Base-by-base conservation (phyloP, 1,284 basidiomycete species). In the Ustilago esculenta region DNA sequence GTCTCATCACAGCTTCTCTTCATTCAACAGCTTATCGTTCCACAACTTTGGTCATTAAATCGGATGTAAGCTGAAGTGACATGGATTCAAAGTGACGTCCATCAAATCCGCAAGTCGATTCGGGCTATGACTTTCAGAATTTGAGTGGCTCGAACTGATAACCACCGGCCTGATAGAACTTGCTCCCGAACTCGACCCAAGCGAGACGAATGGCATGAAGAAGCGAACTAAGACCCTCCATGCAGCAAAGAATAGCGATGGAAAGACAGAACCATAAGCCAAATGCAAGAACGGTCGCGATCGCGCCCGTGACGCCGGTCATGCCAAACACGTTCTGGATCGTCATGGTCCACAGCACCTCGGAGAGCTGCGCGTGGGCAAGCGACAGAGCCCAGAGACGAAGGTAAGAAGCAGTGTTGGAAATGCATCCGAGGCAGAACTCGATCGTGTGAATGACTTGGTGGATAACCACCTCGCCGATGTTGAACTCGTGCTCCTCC, bases 301-400 rank as follows among this genome's bases (percentile, higher is more conserved):
- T 83, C 40, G 84, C 82, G 33, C 84, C 85, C 3, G 85, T 73
- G 39, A 92, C 65, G 24, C 82, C 80, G 1, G 73, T 79, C 76
- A 79, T 79, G 46, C 76, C 77, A 56, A 82, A 80, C 42, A 70
- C 77, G 41, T 75, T 79, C 54, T 71, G 63, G 51, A 82, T 77
- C 27, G 80, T 82, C 80, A 82, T 82, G 46, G 69, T 79, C 80
- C 80, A 82, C 37, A 81, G 65, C 43, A 99, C 96, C 83, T 97
- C 94, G 47, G 92, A 95, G 21, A 99, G 86, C 84, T 98, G 96
- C 12, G 96, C 94, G 84, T 99, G 95, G 8, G 95, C 95, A 44
- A 98, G 87, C 27, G 96, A 98, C 9, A 99, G 87, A 20, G 96
- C 96, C 95, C 95, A 99, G 33, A 99, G 87, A 84, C 95, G 95